These are phyloP conservation scores for Pseudocercospora macadamiae DNA, from an alignment of 2,329 filamentous ascomycete genomes.

Conservation along the genomic window DNA sequence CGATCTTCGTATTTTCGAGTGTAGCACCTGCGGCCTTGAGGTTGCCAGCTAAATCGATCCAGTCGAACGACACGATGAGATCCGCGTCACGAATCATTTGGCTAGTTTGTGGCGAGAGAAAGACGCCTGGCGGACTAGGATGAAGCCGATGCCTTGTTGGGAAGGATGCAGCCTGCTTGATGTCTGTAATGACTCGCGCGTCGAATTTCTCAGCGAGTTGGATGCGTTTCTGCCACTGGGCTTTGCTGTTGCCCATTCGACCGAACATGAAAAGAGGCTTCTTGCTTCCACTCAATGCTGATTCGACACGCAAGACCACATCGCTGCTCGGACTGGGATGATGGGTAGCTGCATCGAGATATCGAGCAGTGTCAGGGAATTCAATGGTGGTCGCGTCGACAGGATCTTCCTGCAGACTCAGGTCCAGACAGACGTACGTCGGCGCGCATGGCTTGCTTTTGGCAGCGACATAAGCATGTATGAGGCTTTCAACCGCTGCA, in stretches of 20 bases:
- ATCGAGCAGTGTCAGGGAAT: constrained; percentile 18
- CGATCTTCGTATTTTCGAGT: constrained; percentile 11
- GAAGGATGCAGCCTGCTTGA: constrained; percentile 24
- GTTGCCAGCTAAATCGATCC: constrained; percentile 25
- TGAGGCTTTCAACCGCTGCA: constrained; percentile 20
- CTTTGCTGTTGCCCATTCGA: constrained; percentile 9
- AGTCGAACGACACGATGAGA: constrained; percentile 28
- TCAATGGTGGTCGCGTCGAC: constrained; percentile 14
- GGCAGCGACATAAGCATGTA: constrained; percentile 20
- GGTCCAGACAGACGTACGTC: constrained; percentile 24
- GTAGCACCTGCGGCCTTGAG: constrained; percentile 16
- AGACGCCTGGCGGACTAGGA: constrained; percentile 16
- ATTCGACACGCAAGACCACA: constrained; percentile 9
- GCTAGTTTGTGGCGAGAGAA: constrained; percentile 13
- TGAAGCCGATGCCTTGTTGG: constrained; percentile 22
- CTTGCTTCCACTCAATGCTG: constrained; percentile 15
- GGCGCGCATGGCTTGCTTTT: constrained; percentile 23
- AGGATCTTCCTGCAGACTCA: constrained; percentile 22
- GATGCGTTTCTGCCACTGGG: constrained; percentile 20
- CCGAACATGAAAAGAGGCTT: constrained; percentile 25
- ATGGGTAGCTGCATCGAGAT: constrained; percentile 12
- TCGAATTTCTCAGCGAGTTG: constrained; percentile 24
- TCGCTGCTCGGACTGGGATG: constrained; percentile 17
- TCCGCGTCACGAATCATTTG: constrained; percentile 22
- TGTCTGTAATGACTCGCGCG: constrained; percentile 23